A percentile compares a stretch with the other conserved stretches of the same genome.
Conservation (phyloP, 1,284 basidiomycete genomes). For the Austroboletus niveus region DNA sequence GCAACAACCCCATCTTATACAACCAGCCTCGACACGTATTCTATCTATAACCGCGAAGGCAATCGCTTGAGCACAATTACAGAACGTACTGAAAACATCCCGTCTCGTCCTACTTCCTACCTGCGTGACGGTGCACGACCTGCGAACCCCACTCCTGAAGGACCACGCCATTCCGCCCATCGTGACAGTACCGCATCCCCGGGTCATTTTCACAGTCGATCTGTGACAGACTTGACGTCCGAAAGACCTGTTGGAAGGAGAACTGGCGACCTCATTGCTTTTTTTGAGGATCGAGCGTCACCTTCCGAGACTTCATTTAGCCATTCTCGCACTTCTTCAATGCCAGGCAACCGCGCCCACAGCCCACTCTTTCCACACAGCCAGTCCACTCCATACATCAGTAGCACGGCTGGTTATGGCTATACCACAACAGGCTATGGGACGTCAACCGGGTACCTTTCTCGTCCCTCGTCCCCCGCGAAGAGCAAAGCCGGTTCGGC, state of each 20-base stretch:
- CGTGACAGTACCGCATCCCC: slow-evolving; percentile 26
- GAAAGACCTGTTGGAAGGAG: slow-evolving; percentile 50
- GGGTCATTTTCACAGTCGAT: slow-evolving; percentile 25
- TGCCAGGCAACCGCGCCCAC: slow-evolving; percentile 49
- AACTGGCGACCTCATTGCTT: slow-evolving; percentile 68
- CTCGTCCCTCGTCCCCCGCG: slow-evolving; percentile 46
- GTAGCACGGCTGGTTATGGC: slow-evolving; percentile 29
- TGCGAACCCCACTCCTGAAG: slow-evolving; percentile 39
- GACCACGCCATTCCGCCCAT: slow-evolving; percentile 39
- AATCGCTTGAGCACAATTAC: slow-evolving; percentile 57
- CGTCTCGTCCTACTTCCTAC: slow-evolving; percentile 46
- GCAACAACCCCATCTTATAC: slow-evolving; percentile 31
- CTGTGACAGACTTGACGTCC: slow-evolving; percentile 25
- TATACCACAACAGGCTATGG: slow-evolving; percentile 32
- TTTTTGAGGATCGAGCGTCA: slow-evolving; percentile 59
- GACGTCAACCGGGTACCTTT: slow-evolving; percentile 30
- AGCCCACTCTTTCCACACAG: slow-evolving; percentile 50
- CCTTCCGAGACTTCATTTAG: slow-evolving; percentile 32
- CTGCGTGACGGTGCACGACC: slow-evolving; percentile 33
- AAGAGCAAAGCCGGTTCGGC: slow-evolving; percentile 41
- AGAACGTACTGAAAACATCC: slow-evolving; percentile 53
- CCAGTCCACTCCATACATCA: slow-evolving; percentile 42
- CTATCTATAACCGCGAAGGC: slow-evolving; percentile 39
- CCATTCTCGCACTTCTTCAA: slow-evolving; percentile 53
- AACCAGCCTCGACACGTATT: slow-evolving; percentile 33